These are phyloP conservation scores for Batkoa obscura DNA, from an alignment of 371 early-diverging fungal species.

Conservation along the genomic window DNA sequence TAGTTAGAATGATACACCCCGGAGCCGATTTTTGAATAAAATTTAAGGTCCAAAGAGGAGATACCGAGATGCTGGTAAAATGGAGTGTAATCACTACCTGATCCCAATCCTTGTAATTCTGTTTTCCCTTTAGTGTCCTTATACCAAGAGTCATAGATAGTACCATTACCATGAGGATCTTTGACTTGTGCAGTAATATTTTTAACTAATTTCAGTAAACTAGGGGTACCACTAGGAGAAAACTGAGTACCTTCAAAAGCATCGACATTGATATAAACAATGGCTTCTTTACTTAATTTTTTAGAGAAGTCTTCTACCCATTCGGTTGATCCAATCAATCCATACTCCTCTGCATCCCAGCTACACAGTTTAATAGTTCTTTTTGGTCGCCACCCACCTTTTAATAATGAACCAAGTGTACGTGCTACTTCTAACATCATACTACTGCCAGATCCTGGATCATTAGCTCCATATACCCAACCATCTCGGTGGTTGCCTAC, in stretches of 20 bases:
- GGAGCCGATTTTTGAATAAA: background rate
- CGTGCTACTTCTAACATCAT: background rate
- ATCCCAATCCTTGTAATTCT: background rate
- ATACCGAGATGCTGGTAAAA: conserved; percentile 3
- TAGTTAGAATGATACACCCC: conserved; percentile 3
- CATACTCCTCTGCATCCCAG: conserved; percentile 7
- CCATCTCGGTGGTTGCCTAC: conserved; percentile 3
- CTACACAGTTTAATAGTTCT: conserved; percentile 4
- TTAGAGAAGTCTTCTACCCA: background rate
- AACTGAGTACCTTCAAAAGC: background rate
- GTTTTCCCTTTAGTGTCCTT: background rate
- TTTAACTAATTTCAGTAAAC: background rate
- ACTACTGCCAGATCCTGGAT: background rate
- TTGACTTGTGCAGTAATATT: background rate
- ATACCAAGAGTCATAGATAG: background rate
- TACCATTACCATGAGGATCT: conserved; percentile 1
- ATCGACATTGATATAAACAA: conserved; percentile 3
- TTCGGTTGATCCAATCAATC: conserved; percentile 4
- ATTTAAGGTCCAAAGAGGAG: background rate
- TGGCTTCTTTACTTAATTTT: background rate
- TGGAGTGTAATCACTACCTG: conserved; percentile 1
- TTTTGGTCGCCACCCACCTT: background rate
- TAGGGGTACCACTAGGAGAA: background rate
- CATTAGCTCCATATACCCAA: conserved; percentile 4
- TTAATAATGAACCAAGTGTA: background rate